Percentiles rank a stretch among this genome's conserved stretches.
Evolutionary conservation across 2,329 filamentous ascomycete genomes (phyloP).

Genomic region (Aspergillus calidoustus): DNA sequence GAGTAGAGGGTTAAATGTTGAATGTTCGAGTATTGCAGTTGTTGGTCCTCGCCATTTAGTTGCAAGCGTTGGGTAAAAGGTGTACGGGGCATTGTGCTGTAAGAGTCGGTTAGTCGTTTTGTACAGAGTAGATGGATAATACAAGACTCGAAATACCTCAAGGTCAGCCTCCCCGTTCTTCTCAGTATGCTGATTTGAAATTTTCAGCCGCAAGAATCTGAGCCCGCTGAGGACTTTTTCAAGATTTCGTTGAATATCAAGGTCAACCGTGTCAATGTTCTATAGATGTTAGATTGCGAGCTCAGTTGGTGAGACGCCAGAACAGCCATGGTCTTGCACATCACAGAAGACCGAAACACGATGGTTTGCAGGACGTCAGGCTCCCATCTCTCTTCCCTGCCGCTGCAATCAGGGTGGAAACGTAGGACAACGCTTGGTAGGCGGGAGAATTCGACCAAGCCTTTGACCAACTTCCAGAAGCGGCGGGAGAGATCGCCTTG

Average conservation of each 20-base stretch:
- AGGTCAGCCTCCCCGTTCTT: not conserved
- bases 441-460: conserved; percentile 9
- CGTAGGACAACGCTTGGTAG: conserved; percentile 9
- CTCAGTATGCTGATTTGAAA: conserved; percentile 1
- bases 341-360: not conserved
- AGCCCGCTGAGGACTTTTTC: conserved; percentile 5
- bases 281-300: conserved; percentile 9
- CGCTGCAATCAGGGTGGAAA: conserved; percentile 9
- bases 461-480: not conserved
- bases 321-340: no score
- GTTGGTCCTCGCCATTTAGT: conserved; percentile 18
- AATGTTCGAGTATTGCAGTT: conserved; percentile 16
- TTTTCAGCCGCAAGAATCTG: conserved; percentile 13
- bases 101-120: not conserved
- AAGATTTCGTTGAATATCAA: not conserved
- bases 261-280: conserved; percentile 9
- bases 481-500: not conserved
- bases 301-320: not conserved
- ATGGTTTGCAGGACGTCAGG: not conserved
- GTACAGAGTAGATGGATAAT: not conserved
- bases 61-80: conserved; percentile 7
- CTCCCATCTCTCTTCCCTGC: not conserved
- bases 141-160: no score
- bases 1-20: conserved; percentile 47
- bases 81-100: not conserved